Conservation (phyloP, 306 rosid species). For the Morella rubra region DNA sequence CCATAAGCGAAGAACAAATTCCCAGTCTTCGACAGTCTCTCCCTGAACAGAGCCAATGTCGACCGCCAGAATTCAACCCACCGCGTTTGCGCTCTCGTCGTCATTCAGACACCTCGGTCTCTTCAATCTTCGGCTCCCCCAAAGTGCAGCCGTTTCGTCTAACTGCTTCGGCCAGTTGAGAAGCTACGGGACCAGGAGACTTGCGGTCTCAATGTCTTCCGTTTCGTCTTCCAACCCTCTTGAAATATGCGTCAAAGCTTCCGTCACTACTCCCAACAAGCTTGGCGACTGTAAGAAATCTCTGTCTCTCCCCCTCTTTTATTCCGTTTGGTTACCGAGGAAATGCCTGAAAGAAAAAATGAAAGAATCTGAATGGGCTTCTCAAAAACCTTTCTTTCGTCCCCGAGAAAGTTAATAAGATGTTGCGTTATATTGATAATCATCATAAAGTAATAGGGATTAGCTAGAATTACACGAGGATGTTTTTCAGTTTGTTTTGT, state of each 20-base stretch:
- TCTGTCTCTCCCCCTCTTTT: not conserved
- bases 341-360: not conserved
- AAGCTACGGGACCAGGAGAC: slow-evolving; percentile 25
- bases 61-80: slow-evolving; percentile 53
- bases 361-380: not conserved
- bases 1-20: not conserved
- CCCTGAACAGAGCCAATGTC: slow-evolving; percentile 38
- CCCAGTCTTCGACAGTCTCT: not conserved
- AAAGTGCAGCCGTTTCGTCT: slow-evolving; percentile 31
- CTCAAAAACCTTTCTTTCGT: not conserved
- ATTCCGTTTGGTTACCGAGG: slow-evolving; percentile 1
- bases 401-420: not conserved
- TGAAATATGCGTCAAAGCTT: slow-evolving; percentile 74
- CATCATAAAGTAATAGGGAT: too few species aligned
- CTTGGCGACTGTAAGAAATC: slow-evolving; percentile 72
- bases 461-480: too few species aligned
- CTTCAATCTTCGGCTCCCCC: slow-evolving; percentile 31
- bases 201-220: slow-evolving; percentile 58
- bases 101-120: slow-evolving; percentile 42
- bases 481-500: too few species aligned
- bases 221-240: slow-evolving; percentile 47
- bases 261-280: slow-evolving; percentile 54
- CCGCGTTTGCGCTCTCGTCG: slow-evolving; percentile 60
- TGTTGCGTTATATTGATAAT: not conserved
- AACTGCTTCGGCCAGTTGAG: slow-evolving; percentile 9